Percentiles rank a stretch among this genome's conserved stretches.
Evolutionary conservation across 1,284 basidiomycete genomes (phyloP).

Genomic region (Naganishia liquefaciens): DNA sequence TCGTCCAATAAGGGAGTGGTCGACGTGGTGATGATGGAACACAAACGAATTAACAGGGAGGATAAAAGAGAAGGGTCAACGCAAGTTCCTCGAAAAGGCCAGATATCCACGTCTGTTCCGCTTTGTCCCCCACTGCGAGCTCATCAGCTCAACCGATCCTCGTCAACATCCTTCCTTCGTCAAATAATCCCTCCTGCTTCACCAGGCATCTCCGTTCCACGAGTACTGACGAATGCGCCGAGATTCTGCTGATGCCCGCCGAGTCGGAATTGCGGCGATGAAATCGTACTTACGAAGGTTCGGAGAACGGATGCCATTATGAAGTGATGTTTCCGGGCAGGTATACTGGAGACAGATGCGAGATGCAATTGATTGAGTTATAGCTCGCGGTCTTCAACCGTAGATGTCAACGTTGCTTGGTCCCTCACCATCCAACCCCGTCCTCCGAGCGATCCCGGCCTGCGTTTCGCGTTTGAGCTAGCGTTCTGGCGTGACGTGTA

Average conservation of each 20-base stretch:
- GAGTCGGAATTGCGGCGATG: not conserved
- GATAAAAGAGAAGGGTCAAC: too few relatives aligned
- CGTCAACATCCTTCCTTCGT: too few relatives aligned
- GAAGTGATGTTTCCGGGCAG: constrained; percentile 10
- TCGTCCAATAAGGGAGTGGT: not conserved
- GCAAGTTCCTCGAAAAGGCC: too few relatives aligned
- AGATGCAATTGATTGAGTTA: not conserved
- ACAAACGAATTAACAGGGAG: too few relatives aligned
- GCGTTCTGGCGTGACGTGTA: constrained; percentile 1
- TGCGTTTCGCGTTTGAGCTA: constrained; percentile 2
- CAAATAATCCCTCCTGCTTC: too few relatives aligned
- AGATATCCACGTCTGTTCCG: too few relatives aligned
- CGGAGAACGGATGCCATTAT: constrained; percentile 46
- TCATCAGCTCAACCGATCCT: too few relatives aligned
- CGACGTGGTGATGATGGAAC: too few relatives aligned
- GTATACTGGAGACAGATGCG: not conserved
- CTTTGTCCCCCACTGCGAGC: too few relatives aligned
- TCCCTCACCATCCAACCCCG: constrained; percentile 7
- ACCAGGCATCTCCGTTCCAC: too few relatives aligned
- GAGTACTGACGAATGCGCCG: too few relatives aligned
- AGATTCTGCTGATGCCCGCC: not conserved
- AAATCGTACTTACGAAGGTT: constrained; percentile 30
- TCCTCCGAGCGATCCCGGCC: constrained; percentile 6
- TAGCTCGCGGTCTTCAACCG: not conserved
- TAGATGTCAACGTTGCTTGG: constrained; percentile 10